Conservation (phyloP, 192 early-diverging fungal species). For the Linnemannia zychae region DNA sequence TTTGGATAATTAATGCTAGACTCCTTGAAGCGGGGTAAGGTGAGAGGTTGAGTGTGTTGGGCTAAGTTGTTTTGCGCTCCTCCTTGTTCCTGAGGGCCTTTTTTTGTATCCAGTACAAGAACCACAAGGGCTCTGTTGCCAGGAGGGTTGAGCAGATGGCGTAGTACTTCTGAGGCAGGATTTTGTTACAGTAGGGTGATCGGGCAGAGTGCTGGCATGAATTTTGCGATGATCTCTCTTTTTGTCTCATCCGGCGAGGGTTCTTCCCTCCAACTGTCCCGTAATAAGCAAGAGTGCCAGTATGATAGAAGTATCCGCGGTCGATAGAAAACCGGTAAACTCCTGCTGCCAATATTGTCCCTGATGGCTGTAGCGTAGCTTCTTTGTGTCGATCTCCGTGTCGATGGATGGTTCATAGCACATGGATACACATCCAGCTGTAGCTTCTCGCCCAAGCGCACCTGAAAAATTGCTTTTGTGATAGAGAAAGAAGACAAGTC, state of each 20-base stretch:
- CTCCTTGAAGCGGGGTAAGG: no score
- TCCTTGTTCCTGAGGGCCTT: not conserved
- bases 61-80: not conserved
- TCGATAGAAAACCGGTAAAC: not conserved
- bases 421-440: not conserved
- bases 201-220: not conserved
- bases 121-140: not conserved
- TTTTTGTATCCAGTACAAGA: not conserved
- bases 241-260: not conserved
- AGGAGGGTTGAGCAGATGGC: not conserved
- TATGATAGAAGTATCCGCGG: not conserved
- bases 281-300: not conserved
- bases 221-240: constrained; percentile 1
- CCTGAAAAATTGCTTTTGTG: constrained; percentile 52
- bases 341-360: not conserved
- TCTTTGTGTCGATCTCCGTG: not conserved
- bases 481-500: constrained; percentile 41
- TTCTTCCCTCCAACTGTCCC: not conserved
- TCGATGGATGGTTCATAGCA: constrained; percentile 12
- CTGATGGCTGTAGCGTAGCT: not conserved
- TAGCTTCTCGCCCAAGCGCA: constrained; percentile 14
- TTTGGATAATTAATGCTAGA: no score
- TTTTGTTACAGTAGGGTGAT: not conserved
- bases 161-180: not conserved
- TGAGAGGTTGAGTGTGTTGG: no score